Conservation (phyloP, 257 asterid species). For the Datura wrightii region DNA sequence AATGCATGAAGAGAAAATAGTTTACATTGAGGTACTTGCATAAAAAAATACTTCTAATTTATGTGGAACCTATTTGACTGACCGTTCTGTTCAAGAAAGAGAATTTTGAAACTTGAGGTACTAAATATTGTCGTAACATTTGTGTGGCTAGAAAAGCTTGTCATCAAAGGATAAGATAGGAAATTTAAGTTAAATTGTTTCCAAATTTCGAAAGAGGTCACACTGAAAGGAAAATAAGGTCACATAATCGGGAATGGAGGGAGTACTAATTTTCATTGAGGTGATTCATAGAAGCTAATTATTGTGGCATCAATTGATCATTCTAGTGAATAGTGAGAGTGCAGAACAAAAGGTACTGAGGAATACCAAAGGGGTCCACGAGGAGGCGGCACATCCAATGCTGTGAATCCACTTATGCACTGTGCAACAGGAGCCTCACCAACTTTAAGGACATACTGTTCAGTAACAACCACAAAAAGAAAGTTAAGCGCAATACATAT, state of each 20-base stretch:
- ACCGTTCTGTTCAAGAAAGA: neutral
- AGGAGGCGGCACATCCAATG: constrained; percentile 84
- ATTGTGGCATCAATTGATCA: neutral
- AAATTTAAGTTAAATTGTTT: neutral
- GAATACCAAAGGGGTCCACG: constrained; percentile 89
- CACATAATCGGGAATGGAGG: neutral
- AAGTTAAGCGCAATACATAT: constrained; percentile 19
- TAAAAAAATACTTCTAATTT: neutral
- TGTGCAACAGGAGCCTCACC: constrained; percentile 78
- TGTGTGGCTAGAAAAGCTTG: neutral
- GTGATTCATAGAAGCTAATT: constrained; percentile 18
- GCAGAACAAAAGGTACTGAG: neutral
- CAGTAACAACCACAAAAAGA: constrained; percentile 29
- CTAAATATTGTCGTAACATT: neutral
- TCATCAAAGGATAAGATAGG: neutral
- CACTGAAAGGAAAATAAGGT: neutral
- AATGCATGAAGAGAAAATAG: neutral
- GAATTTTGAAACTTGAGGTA: neutral
- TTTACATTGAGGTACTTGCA: neutral
- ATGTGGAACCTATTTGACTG: neutral
- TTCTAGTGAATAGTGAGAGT: neutral
- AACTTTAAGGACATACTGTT: constrained; percentile 74
- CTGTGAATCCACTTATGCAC: constrained; percentile 87
- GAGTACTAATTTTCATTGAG: neutral
- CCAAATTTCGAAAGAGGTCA: neutral